Evolutionary conservation across 441 rosid genomes (phyloP).

Genomic region (Daphne laureola): DNA sequence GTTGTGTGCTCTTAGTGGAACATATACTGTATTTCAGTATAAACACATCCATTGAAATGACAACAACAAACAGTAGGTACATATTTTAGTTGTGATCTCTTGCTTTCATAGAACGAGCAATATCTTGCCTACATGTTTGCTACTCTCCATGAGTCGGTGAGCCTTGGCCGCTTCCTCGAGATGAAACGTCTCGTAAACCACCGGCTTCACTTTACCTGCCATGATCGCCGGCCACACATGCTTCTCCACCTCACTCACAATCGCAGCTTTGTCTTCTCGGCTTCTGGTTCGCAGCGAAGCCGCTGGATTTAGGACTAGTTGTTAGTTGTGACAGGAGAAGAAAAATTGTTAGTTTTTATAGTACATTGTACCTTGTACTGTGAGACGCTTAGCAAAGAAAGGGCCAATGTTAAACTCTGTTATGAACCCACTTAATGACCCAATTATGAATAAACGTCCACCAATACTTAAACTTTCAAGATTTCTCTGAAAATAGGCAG

Average conservation of each 20-base stretch:
- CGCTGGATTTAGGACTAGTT: slow-evolving; percentile 26
- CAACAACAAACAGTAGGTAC: too few species aligned
- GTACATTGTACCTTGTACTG: slow-evolving; percentile 55
- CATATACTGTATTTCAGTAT: background rate
- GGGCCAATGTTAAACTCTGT: slow-evolving; percentile 46
- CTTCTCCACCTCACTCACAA: slow-evolving; percentile 70
- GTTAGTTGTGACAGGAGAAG: too few species aligned
- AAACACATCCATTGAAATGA: too few species aligned
- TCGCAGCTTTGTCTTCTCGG: slow-evolving; percentile 52
- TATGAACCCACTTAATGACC: slow-evolving; percentile 53
- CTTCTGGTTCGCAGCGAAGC: slow-evolving; percentile 63
- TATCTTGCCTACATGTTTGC: slow-evolving; percentile 70
- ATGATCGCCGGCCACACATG: slow-evolving; percentile 72
- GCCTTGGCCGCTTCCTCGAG: slow-evolving; percentile 62
- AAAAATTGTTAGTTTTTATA: too few species aligned
- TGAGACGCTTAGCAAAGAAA: slow-evolving; percentile 57
- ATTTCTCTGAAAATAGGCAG: slow-evolving; percentile 64
- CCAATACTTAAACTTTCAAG: slow-evolving; percentile 63
- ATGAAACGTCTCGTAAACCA: slow-evolving; percentile 42
- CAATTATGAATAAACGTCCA: slow-evolving; percentile 76
- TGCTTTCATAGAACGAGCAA: slow-evolving; percentile 34
- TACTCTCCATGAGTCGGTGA: slow-evolving; percentile 67
- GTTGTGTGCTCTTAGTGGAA: slow-evolving; percentile 34
- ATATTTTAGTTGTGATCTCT: too few species aligned
- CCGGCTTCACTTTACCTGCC: slow-evolving; percentile 65